Evolutionary conservation across 352 stramenopile genomes (phyloP), one percentile per base, ranked within the genome.

Genomic region (Albugo laibachii): DNA sequence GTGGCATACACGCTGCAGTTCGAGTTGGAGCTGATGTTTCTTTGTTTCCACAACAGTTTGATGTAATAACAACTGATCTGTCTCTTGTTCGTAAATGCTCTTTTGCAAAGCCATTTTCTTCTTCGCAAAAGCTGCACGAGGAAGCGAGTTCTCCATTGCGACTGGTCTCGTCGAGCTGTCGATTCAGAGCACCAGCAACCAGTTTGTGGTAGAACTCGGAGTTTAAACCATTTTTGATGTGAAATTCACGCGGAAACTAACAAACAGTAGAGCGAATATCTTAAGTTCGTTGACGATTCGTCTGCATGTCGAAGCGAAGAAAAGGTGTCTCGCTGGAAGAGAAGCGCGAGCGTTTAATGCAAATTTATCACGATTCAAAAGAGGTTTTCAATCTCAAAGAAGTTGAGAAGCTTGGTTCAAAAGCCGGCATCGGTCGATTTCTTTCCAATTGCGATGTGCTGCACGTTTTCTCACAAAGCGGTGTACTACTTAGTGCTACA

Each of bases 381-480:
- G 72, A 85, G 37, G 77, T 87, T 18, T 87, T 68, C 38, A 91
- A 87, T 55, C 57, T 91, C 55, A 91, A 91, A 54, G 77, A 91
- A 57, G 47, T 91, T 47, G 77, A 91, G 61, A 91, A 91, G 65
- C 56, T 91, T 10, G 77, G 69, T 42, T 63, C 74, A 14, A 91
- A 91, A 56, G 74, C 77, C 39, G 77, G 77, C 20, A 73, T 91
- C 36, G 75, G 75, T 87, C 52, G 39, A 66, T 43, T 11, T 12
- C 3, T 8, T 21, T 12, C 20, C 13, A 43, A n/a, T 12, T 10
- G n/a, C n/a, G 24, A 16, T 53, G 3, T 49, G 6, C 39, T 53
- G 24, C 50, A 27, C 36, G 13, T 8, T 8, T 15, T 41, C 3
- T 43, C 5, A 27, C 13, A 27, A 46, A 36, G 5, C 6, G 15